phyloP scores from a whole-genome alignment of 1,284 basidiomycete species.

The Sanghuangporus weigelae region DNA sequence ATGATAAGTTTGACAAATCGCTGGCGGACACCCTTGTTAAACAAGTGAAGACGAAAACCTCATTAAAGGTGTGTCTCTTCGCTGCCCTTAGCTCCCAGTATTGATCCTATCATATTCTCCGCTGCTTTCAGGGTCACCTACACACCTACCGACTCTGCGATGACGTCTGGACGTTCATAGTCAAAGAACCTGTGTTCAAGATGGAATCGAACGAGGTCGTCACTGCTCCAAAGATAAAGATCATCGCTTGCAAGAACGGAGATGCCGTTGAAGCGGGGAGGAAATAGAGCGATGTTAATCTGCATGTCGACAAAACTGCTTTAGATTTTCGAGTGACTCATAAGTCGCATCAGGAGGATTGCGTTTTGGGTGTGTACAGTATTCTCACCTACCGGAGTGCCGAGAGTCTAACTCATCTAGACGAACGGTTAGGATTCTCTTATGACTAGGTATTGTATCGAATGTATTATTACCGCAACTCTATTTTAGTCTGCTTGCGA shows the following conservation, averaged over 20 bases:
- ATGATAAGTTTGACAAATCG: conserved; percentile 84
- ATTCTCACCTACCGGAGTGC: background rate
- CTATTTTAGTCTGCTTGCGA: background rate
- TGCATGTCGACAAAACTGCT: background rate
- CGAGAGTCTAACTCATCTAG: background rate
- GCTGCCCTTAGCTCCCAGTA: background rate
- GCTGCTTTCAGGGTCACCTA: conserved; percentile 65
- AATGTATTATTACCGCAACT: conserved; percentile 1
- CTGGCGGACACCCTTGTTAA: conserved; percentile 87
- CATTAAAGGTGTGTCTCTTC: conserved; percentile 65
- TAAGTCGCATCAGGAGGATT: background rate
- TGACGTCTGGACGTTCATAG: conserved; percentile 97
- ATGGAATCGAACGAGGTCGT: conserved; percentile 89
- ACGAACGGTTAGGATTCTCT: background rate
- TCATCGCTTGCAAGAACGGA: conserved; percentile 93
- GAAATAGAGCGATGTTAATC: conserved; percentile 35
- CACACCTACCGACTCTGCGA: conserved; percentile 93
- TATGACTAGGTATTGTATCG: conserved; percentile 1
- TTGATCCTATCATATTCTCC: background rate
- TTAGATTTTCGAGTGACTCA: background rate
- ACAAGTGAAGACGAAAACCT: conserved; percentile 89
- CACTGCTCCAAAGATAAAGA: conserved; percentile 79
- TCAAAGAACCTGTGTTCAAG: conserved; percentile 88
- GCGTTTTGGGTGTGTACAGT: background rate
- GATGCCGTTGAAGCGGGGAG: conserved; percentile 76